A percentile compares a stretch with the other conserved stretches of the same genome.
phyloP scores from a whole-genome alignment of 2,329 filamentous ascomycete species.

The Xylariaceae sp. region DNA sequence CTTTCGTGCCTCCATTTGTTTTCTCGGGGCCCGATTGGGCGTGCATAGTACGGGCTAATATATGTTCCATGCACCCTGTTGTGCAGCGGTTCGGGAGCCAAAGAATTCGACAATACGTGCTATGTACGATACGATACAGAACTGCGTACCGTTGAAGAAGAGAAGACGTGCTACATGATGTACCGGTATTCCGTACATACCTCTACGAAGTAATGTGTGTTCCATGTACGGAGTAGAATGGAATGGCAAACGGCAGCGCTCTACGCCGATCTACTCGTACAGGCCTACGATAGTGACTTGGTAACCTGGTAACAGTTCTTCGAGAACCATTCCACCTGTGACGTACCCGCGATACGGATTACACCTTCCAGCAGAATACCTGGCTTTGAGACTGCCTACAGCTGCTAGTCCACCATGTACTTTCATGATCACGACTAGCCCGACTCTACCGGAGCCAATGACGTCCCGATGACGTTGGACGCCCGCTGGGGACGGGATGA shows the following conservation, averaged over 20 bases:
- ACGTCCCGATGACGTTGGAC: conserved; percentile 3
- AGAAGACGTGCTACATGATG: neutral
- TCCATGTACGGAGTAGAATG: neutral
- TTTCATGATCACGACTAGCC: neutral
- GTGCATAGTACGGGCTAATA: conserved; percentile 8
- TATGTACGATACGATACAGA: neutral
- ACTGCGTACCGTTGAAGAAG: neutral
- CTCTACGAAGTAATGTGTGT: neutral
- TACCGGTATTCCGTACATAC: neutral
- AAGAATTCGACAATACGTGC: neutral
- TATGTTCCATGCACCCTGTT: conserved; percentile 12
- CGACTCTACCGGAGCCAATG: neutral
- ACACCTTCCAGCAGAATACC: neutral
- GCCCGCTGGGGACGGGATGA: neutral
- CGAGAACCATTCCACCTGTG: conserved; percentile 7
- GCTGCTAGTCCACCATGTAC: neutral
- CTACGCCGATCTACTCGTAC: conserved; percentile 1
- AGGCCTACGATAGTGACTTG: neutral
- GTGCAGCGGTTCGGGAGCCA: conserved; percentile 4
- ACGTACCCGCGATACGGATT: neutral
- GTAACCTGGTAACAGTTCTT: conserved; percentile 5
- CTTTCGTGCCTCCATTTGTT: neutral
- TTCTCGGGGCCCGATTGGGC: conserved; percentile 13
- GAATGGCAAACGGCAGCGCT: neutral
- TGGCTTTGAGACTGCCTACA: neutral